Evolutionary conservation across 1,284 basidiomycete species (phyloP).

Genomic region (Fistulina hepatica): DNA sequence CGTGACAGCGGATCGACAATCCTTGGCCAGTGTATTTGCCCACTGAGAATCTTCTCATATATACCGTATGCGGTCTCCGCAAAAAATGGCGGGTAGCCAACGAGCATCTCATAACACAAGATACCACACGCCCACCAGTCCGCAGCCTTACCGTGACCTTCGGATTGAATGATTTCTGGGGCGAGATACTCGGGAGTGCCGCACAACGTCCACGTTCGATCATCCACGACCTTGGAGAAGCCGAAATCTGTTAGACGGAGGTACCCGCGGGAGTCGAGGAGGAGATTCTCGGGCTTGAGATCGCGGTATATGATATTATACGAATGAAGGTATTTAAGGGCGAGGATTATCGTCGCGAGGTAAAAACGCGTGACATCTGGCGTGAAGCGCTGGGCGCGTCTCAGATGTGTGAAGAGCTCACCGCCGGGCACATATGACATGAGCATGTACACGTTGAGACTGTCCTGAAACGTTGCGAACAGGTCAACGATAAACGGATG

Average conservation of each 20-base stretch:
- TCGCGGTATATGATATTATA: slow-evolving; percentile 99
- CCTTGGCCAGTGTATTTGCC: slow-evolving; percentile 88
- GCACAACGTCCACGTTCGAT: slow-evolving; percentile 98
- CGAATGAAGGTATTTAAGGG: slow-evolving; percentile 92
- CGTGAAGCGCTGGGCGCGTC: slow-evolving; percentile 89
- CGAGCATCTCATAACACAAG: slow-evolving; percentile 95
- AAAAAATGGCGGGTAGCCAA: slow-evolving; percentile 89
- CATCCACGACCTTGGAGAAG: slow-evolving; percentile 96
- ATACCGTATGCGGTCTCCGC: slow-evolving; percentile 91
- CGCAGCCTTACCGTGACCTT: slow-evolving; percentile 96
- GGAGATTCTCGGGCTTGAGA: slow-evolving; percentile 95
- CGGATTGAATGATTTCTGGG: slow-evolving; percentile 91
- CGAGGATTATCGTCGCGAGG: slow-evolving; percentile 92
- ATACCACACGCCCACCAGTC: slow-evolving; percentile 99
- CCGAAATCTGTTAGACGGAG: slow-evolving; percentile 97
- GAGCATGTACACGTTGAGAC: slow-evolving; percentile 67
- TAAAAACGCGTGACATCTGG: slow-evolving; percentile 99
- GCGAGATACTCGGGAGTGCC: slow-evolving; percentile 97
- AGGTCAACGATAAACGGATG: slow-evolving; percentile 80
- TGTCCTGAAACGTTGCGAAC: slow-evolving; percentile 41
- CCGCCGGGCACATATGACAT: slow-evolving; percentile 98
- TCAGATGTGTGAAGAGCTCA: slow-evolving; percentile 90
- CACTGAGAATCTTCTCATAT: slow-evolving; percentile 88
- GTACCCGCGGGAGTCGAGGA: slow-evolving; percentile 91
- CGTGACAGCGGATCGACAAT: slow-evolving; percentile 74